Evolutionary conservation across 495 filamentous ascomycete species (phyloP).

Genomic region (Xylaria bambusicola): DNA sequence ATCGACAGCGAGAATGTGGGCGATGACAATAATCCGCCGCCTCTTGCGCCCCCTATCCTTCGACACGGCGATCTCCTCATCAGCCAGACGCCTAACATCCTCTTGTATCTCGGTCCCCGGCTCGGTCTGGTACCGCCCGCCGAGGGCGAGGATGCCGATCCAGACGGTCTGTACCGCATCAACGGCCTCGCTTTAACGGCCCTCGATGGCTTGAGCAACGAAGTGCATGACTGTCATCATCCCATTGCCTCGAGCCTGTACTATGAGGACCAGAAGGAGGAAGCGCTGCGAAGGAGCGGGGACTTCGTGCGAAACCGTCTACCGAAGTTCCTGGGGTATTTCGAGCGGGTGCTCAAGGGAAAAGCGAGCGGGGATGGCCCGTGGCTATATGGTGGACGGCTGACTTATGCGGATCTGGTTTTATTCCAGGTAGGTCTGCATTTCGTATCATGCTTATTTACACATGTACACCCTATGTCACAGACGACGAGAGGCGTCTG

Average conservation of each 20-base stretch:
- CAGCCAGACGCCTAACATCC: conserved; percentile 65
- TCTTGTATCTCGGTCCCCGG: conserved; percentile 59
- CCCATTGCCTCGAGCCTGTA: conserved; percentile 57
- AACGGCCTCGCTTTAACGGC: conserved; percentile 63
- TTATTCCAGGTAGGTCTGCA: conserved; percentile 62
- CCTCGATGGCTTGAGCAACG: conserved; percentile 64
- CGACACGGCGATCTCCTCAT: conserved; percentile 59
- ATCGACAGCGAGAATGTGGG: conserved; percentile 38
- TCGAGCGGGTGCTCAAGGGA: conserved; percentile 60
- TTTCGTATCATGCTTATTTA: too few species aligned
- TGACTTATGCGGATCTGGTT: conserved; percentile 71
- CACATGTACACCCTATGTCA: too few species aligned
- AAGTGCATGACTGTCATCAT: conserved; percentile 69
- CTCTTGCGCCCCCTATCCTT: conserved; percentile 63
- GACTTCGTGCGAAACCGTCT: conserved; percentile 59
- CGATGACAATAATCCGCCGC: conserved; percentile 56
- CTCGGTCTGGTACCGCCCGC: conserved; percentile 51
- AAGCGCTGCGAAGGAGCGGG: conserved; percentile 50
- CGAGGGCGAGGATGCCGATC: conserved; percentile 34
- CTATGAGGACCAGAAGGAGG: conserved; percentile 69
- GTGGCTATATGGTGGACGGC: conserved; percentile 57
- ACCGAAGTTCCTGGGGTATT: conserved; percentile 67
- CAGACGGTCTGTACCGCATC: conserved; percentile 50
- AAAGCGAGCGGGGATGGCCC: conserved; percentile 56
- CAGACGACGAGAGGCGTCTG: too few species aligned